A percentile compares a stretch with the other conserved stretches of the same genome.
These are phyloP conservation scores for Kwoniella dendrophila DNA, from an alignment of 768 basidiomycete genomes.

Conservation along the genomic window DNA sequence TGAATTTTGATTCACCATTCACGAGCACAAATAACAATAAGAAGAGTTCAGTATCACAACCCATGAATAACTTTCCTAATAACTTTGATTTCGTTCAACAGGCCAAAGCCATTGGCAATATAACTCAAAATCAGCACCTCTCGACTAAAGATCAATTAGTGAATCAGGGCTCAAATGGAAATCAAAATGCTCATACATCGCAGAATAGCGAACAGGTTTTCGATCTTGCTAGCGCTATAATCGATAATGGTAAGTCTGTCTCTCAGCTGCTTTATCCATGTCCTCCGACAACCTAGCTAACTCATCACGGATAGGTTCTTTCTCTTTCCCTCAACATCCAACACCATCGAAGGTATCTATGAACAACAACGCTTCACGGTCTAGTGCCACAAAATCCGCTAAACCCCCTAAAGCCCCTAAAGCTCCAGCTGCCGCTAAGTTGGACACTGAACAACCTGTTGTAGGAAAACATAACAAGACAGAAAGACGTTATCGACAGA, in stretches of 20 bases:
- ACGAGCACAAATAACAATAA: no score
- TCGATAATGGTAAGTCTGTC: neutral
- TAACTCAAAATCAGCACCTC: slow-evolving; percentile 6
- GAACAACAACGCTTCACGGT: neutral
- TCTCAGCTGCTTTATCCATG: no score
- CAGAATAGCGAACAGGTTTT: neutral
- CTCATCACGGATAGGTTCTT: no score
- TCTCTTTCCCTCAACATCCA: neutral
- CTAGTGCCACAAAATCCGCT: neutral
- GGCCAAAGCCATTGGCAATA: slow-evolving; percentile 13
- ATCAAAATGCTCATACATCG: no score
- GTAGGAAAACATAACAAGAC: slow-evolving; percentile 56
- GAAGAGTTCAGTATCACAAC: neutral
- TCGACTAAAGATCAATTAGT: neutral
- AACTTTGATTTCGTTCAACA: slow-evolving; percentile 18
- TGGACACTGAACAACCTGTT: slow-evolving; percentile 8
- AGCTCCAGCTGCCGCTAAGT: neutral
- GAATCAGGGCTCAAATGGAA: no score
- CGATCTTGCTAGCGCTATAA: neutral
- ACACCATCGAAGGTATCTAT: neutral
- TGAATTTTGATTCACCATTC: slow-evolving; percentile 23
- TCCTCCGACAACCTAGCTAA: no score
- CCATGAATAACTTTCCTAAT: slow-evolving; percentile 1
- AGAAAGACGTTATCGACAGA: slow-evolving; percentile 53
- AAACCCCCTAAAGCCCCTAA: slow-evolving; percentile 8